phyloP scores from a whole-genome alignment of 2,329 filamentous ascomycete genomes.

The Cordyceps pruinosa region DNA sequence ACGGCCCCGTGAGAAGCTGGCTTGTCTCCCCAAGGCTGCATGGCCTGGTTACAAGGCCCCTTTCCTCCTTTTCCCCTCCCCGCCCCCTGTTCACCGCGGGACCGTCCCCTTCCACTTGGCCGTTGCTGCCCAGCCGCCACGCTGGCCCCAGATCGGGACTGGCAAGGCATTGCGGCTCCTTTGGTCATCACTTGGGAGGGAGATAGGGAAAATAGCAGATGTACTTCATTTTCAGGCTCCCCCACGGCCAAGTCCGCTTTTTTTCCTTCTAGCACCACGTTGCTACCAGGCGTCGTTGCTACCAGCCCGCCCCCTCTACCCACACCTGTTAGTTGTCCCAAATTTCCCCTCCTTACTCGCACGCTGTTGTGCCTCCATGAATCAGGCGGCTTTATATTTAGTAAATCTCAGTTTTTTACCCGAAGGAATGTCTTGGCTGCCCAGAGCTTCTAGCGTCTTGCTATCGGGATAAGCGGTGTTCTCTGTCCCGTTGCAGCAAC shows the following conservation, averaged over 20 bases:
- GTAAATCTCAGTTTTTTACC: neutral
- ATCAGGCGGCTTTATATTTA: neutral
- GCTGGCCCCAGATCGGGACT: neutral
- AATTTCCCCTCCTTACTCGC: conserved; percentile 7
- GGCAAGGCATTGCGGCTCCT: neutral
- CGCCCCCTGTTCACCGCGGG: neutral
- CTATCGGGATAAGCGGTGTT: neutral
- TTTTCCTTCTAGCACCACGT: conserved; percentile 5
- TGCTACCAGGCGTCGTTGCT: conserved; percentile 1
- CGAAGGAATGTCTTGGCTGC: neutral
- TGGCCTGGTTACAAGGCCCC: conserved; percentile 8
- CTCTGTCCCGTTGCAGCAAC: neutral
- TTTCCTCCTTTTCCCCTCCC: neutral
- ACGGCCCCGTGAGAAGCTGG: conserved; percentile 11
- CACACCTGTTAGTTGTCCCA: neutral
- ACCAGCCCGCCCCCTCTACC: neutral
- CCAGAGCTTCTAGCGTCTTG: neutral
- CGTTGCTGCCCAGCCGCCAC: neutral
- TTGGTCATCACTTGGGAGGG: neutral
- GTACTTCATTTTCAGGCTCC: neutral
- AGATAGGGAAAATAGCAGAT: neutral
- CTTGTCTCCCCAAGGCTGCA: conserved; percentile 7
- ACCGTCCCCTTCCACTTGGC: neutral
- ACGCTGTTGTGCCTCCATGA: neutral
- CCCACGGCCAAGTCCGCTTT: neutral